Evolutionary conservation across 2,329 filamentous ascomycete species (phyloP), one percentile per base, ranked within the genome.

Genomic region (Septoria petroselini): DNA sequence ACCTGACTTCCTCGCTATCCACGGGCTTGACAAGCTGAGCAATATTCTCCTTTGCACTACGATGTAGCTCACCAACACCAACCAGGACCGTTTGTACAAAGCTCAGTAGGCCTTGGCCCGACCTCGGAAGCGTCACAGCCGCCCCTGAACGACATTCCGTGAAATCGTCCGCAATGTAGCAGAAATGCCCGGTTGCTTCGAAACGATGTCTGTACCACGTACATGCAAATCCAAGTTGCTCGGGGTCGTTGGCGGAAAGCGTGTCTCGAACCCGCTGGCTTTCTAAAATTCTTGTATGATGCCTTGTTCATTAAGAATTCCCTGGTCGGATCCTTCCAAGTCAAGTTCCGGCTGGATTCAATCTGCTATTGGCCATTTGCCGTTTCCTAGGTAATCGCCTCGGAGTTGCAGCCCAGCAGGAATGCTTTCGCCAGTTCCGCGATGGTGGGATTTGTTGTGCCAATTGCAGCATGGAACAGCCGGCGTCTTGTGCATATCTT

Each of bases 11-110:
- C 27, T 30, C 27, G 27, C 34, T 38, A 9, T 14, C 12, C 15
- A 38, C 34, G 18, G 34, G 34, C 34, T 38, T 38, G 15, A 38
- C 34, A 38, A 38, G 34, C n/a, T 38, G 34, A 5, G 18, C 18
- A 6, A 38, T 9, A 38, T 38, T 30, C 27, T 30, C 27, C 27
- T 30, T 30, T 12, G 27, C 27, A 30, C 27, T 30, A n/a, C n/a
- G n/a, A 7, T 30, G 27, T 30, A 30, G 27, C 27, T 30, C 27
- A 30, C 27, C 12, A 30, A 30, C 27, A 12, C 27, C 27, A 12
- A 30, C 27, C 27, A 30, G 27, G 27, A 12, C 27, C 27, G 12
- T 30, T 30, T 30, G 27, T 30, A 30, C 27, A 12, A 30, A 30
- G 27, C 27, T 30, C 27, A 30, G 27, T 12, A 30, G 27, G 27